Conservation (phyloP, 345 rosid species). For the Rhodamnia rubescens region DNA sequence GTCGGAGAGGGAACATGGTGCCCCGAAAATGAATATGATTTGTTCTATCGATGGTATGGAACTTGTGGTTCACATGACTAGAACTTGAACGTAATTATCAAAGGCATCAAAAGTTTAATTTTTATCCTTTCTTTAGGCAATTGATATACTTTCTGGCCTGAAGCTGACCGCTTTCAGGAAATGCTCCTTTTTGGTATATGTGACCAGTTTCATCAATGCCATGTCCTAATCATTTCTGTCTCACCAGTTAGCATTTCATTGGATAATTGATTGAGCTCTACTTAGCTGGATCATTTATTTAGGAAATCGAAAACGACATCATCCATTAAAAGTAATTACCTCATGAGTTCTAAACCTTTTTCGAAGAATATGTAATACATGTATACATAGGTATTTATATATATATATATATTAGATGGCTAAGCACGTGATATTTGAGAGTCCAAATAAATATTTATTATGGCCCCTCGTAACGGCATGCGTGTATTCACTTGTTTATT, state of each 20-base stretch:
- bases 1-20: background rate
- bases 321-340: background rate
- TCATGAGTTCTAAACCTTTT: too few species aligned
- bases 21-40: background rate
- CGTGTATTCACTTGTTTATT: background rate
- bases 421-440: too few species aligned
- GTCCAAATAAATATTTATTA: too few species aligned
- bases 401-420: too few species aligned
- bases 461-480: too few species aligned
- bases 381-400: too few species aligned
- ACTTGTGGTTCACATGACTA: background rate
- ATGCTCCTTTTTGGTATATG: background rate
- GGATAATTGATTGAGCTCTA: background rate
- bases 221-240: background rate
- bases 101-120: background rate
- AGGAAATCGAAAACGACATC: background rate
- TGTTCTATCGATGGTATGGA: background rate
- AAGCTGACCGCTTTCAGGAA: background rate
- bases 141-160: background rate
- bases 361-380: too few species aligned
- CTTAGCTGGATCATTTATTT: background rate
- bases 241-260: background rate
- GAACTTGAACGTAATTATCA: background rate
- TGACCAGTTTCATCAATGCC: background rate
- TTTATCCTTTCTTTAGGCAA: background rate